These are phyloP conservation scores for Phytophthora tentaculata DNA, from an alignment of 352 stramenopile genomes.

Conservation along the genomic window DNA sequence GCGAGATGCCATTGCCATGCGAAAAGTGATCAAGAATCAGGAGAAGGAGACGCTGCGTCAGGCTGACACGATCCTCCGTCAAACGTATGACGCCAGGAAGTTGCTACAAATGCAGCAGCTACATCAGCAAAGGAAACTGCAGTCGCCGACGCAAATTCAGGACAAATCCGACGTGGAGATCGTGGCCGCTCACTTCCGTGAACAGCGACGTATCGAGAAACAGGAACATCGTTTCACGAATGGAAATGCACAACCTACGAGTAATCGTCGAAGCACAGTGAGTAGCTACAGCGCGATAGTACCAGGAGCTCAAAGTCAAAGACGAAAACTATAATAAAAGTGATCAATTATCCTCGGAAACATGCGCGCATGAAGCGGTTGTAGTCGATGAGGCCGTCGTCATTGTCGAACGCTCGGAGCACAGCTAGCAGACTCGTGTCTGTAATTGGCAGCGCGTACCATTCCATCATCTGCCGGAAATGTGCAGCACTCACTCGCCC, in stretches of 20 bases:
- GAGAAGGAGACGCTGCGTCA: conserved; percentile 57
- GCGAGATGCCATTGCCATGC: conserved; percentile 22
- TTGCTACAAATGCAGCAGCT: conserved; percentile 12
- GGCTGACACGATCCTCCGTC: conserved; percentile 50
- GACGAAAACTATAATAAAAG: conserved; percentile 17
- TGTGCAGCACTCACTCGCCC: conserved; percentile 62
- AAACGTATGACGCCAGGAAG: conserved; percentile 20
- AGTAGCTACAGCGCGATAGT: neutral
- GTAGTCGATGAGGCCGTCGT: conserved; percentile 74
- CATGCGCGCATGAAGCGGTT: conserved; percentile 78
- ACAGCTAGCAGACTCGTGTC: conserved; percentile 62
- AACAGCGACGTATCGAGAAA: conserved; percentile 47
- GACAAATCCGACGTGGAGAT: conserved; percentile 34
- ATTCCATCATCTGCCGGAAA: conserved; percentile 79
- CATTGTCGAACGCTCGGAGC: conserved; percentile 69
- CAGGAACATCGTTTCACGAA: conserved; percentile 45
- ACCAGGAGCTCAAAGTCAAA: conserved; percentile 13
- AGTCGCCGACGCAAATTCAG: conserved; percentile 8
- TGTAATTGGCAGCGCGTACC: conserved; percentile 61
- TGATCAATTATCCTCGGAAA: conserved; percentile 38
- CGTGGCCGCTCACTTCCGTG: conserved; percentile 51
- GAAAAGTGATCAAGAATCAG: conserved; percentile 47
- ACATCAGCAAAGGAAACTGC: conserved; percentile 10
- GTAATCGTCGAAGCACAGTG: conserved; percentile 11
- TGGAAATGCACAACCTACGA: conserved; percentile 20